These are phyloP conservation scores for Vitis cinerea DNA, from an alignment of 164 flowering plant species.

Conservation along the genomic window DNA sequence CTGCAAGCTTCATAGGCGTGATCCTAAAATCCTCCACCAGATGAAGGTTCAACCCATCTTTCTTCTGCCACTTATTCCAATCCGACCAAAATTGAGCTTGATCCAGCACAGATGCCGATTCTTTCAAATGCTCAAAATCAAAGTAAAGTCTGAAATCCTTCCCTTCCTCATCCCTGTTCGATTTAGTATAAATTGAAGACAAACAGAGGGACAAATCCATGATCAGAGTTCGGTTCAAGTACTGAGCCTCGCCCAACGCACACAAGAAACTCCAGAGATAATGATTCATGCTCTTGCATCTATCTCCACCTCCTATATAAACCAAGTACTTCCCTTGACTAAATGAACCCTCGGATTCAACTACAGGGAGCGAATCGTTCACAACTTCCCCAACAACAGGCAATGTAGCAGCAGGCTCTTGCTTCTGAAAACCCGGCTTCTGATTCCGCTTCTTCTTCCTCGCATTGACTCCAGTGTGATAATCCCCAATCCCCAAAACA, in stretches of 20 bases:
- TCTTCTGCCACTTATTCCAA: constrained; percentile 76
- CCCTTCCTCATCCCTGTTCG: constrained; percentile 81
- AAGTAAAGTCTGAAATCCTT: constrained; percentile 91
- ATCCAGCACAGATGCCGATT: constrained; percentile 75
- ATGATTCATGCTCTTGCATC: constrained; percentile 94
- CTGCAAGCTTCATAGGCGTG: constrained; percentile 77
- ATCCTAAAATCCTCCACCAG: constrained; percentile 77
- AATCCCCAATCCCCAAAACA: constrained; percentile 67
- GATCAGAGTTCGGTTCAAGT: constrained; percentile 81
- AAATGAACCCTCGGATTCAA: constrained; percentile 70
- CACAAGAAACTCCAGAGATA: constrained; percentile 93
- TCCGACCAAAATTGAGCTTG: constrained; percentile 76
- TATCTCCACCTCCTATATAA: constrained; percentile 80
- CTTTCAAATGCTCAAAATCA: constrained; percentile 89
- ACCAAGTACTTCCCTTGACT: constrained; percentile 68
- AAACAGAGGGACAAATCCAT: constrained; percentile 81
- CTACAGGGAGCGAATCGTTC: constrained; percentile 72
- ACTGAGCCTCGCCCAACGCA: constrained; percentile 90
- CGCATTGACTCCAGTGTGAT: constrained; percentile 82
- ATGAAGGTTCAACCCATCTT: constrained; percentile 50
- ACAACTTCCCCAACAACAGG: constrained; percentile 67
- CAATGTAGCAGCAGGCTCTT: constrained; percentile 12
- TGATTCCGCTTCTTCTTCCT: constrained; percentile 81
- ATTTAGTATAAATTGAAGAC: constrained; percentile 65
- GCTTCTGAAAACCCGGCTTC: constrained; percentile 56